A percentile compares a stretch with the other conserved stretches of the same genome.
phyloP scores from a whole-genome alignment of 306 rosid species.

The Macrotyloma uniflorum region DNA sequence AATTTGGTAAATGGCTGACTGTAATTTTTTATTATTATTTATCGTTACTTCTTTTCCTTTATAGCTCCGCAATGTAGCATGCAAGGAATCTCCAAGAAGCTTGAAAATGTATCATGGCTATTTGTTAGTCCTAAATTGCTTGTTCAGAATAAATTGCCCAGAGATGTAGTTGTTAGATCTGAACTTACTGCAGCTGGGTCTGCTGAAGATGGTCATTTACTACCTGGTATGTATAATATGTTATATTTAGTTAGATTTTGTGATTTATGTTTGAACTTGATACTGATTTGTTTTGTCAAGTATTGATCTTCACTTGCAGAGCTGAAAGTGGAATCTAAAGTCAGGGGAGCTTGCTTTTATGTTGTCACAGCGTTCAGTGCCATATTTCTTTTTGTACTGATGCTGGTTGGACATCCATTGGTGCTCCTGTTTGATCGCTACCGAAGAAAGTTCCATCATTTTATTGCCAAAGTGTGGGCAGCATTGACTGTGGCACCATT shows the following conservation, averaged over 20 bases:
- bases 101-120: conserved; percentile 8
- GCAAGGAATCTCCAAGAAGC: conserved; percentile 43
- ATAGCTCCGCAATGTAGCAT: conserved; percentile 54
- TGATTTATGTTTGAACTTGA: not conserved
- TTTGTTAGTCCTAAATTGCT: conserved; percentile 29
- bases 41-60: not conserved
- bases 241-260: conserved; percentile 16
- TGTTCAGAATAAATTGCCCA: conserved; percentile 36
- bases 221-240: conserved; percentile 58
- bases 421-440: conserved; percentile 69
- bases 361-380: conserved; percentile 63
- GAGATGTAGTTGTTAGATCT: conserved; percentile 59
- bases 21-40: not conserved
- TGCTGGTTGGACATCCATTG: conserved; percentile 78
- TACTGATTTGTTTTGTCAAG: not conserved
- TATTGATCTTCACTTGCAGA: conserved; percentile 53
- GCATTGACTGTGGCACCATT: conserved; percentile 64
- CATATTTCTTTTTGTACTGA: conserved; percentile 64
- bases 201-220: conserved; percentile 48
- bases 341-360: conserved; percentile 76
- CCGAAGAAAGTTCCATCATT: conserved; percentile 68
- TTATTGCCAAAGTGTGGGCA: conserved; percentile 90
- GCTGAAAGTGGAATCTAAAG: conserved; percentile 59
- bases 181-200: conserved; percentile 63
- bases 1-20: not conserved